phyloP scores from a whole-genome alignment of 805 yeast genomes.

The Candida namnaoensis region DNA sequence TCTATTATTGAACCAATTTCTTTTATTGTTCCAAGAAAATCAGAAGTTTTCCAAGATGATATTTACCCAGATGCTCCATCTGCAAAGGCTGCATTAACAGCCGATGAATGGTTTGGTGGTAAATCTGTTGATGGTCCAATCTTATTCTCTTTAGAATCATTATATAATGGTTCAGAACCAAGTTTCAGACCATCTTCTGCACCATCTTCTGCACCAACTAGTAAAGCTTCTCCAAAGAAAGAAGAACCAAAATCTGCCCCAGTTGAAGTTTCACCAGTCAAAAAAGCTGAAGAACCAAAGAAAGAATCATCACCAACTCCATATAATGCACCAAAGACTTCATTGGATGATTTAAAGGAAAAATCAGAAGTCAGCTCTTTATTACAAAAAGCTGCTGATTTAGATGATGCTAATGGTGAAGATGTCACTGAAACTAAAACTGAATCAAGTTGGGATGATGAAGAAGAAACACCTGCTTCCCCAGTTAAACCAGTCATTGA shows the following conservation, averaged over 20 bases:
- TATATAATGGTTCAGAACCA: slow-evolving; percentile 71
- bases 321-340: slow-evolving; percentile 29
- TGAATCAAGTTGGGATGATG: slow-evolving; percentile 27
- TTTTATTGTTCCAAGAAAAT: slow-evolving; percentile 87
- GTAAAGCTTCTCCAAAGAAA: slow-evolving; percentile 23
- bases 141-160: slow-evolving; percentile 61
- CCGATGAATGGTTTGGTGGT: slow-evolving; percentile 76
- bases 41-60: slow-evolving; percentile 88
- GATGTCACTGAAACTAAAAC: slow-evolving; percentile 12
- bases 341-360: slow-evolving; percentile 39
- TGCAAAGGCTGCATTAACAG: slow-evolving; percentile 64
- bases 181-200: slow-evolving; percentile 30
- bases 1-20: slow-evolving; percentile 82
- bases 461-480: slow-evolving; percentile 3
- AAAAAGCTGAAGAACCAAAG: slow-evolving; percentile 1
- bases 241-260: slow-evolving; percentile 15
- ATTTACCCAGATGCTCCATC: slow-evolving; percentile 91
- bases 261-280: slow-evolving; percentile 4
- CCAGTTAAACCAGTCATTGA: not conserved
- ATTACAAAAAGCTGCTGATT: slow-evolving; percentile 35
- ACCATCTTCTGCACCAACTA: slow-evolving; percentile 18
- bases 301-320: slow-evolving; percentile 11
- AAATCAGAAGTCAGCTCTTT: slow-evolving; percentile 37
- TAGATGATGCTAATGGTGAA: slow-evolving; percentile 28
- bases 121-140: slow-evolving; percentile 78